A percentile compares a stretch with the other conserved stretches of the same genome.
Evolutionary conservation across 768 basidiomycete species (phyloP).

Genomic region (Rhizopogon sp.): DNA sequence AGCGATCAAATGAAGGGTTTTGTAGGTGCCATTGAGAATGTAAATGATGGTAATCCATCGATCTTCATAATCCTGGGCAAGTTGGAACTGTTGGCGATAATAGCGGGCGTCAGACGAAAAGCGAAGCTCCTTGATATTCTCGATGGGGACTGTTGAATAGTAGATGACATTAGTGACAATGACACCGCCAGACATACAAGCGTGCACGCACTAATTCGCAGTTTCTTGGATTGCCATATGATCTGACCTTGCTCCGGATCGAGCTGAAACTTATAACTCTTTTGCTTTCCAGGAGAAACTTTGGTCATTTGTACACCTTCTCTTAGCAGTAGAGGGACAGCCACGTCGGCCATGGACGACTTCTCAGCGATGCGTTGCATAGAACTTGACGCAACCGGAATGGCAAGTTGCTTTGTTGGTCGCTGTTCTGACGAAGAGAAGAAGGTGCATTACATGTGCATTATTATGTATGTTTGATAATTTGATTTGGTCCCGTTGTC

Average conservation of each 20-base stretch:
- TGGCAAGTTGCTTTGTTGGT: neutral
- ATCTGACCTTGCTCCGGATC: constrained; percentile 81
- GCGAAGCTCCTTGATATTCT: constrained; percentile 83
- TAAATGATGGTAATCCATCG: constrained; percentile 88
- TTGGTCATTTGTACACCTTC: constrained; percentile 76
- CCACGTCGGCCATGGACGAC: constrained; percentile 30
- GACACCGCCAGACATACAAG: neutral
- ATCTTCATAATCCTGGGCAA: constrained; percentile 54
- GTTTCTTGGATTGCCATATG: constrained; percentile 69
- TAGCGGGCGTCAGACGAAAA: constrained; percentile 64
- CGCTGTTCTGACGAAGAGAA: neutral
- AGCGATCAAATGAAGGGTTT: constrained; percentile 82
- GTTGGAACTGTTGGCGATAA: constrained; percentile 66
- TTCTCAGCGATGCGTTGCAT: constrained; percentile 1
- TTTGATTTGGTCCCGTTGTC: too few species aligned
- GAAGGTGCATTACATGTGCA: too few species aligned
- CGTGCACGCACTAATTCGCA: constrained; percentile 50
- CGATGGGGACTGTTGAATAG: constrained; percentile 63
- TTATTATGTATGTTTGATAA: too few species aligned
- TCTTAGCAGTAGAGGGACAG: constrained; percentile 54
- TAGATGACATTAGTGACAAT: neutral
- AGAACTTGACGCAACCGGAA: neutral
- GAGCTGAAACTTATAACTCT: constrained; percentile 63
- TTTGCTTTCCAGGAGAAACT: constrained; percentile 73
- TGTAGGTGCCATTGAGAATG: constrained; percentile 70